Conservation (phyloP, 345 rosid species). For the sweet orange (Citrus sinensis) region DVS_A1.0 CM039161.1:19093001-19093500, state of each 20-base stretch:
- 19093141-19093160: constrained; percentile 4
- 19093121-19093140: background rate
- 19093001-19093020: constrained; percentile 65
- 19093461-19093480: background rate
- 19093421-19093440: background rate
- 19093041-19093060: constrained; percentile 77
- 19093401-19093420: background rate
- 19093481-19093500: background rate
- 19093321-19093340: constrained; percentile 13
- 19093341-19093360: background rate
- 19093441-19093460: background rate
- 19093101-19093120: background rate
- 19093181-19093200: constrained; percentile 22
- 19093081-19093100: constrained; percentile 16
- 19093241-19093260: constrained; percentile 86
- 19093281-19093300: constrained; percentile 95
- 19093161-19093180: background rate
- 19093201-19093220: constrained; percentile 85
- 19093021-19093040: constrained; percentile 71
- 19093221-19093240: constrained; percentile 83
- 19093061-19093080: constrained; percentile 71
- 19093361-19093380: background rate
- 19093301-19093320: constrained; percentile 65
- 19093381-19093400: background rate
- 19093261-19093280: constrained; percentile 90